Evolutionary conservation across 805 yeast species (phyloP), one percentile per base, ranked within the genome.

Genomic region (Barnettozyma californica): DNA sequence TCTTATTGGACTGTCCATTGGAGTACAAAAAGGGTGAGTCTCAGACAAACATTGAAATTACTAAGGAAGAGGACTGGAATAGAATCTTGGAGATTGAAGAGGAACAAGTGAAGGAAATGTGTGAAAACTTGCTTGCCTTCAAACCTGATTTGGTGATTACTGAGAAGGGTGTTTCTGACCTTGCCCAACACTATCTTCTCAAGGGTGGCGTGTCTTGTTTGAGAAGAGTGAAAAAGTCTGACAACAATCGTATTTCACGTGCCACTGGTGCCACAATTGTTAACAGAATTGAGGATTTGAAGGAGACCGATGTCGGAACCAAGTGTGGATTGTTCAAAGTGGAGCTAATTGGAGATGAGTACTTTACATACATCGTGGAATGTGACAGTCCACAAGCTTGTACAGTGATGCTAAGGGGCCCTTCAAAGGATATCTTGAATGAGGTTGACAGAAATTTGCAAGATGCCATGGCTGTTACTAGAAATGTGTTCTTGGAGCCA

Each of bases 1-100:
- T 94, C 18, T 76, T 94, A 57, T 76, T 94, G 58, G 99, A 94
- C 70, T 91, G 97, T 69, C 97, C 99, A 11, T 76, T 94, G 60
- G 99, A 94, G 71, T 94, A 94, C 73, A 94, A 94, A 74, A 94
- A 94, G 77, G 99, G 99, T 56, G 99, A 94, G 72, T 90, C 97
- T 3, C 99, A 94, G 69, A 94, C 98, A 46, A 92, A 94, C 69
- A 88, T 94, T 58, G 99, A 94, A 73, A 91, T 94, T 68, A 85
- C 96, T 40, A 89, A 89, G 62, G 98, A 92, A 68, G 87, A 83
- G 53, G 99, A 94, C 71, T 94, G 98, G 98, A 84, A 84, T 66
- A 81, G 98, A 68, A 81, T 94, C 54, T 74, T 94, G 61, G 90
- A 92, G 71, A 92, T 94, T 64, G 99, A 94, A 71, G 99, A 94